A percentile compares a stretch with the other conserved stretches of the same genome.
phyloP scores from a whole-genome alignment of 2,329 filamentous ascomycete genomes.

The Curvularia verruculosa region DNA sequence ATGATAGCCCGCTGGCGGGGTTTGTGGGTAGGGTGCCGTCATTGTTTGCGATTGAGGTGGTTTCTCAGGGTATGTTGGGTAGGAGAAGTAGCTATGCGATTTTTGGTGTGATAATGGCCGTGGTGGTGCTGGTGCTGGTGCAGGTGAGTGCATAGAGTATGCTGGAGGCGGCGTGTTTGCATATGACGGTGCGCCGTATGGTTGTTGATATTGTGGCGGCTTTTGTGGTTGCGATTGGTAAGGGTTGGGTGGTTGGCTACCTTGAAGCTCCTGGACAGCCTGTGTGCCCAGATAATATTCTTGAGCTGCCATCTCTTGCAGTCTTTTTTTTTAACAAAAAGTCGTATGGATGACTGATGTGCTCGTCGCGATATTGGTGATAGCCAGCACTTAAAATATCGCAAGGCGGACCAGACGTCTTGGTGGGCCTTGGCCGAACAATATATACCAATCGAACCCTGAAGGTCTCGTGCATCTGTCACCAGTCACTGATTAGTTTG shows the following conservation, averaged over 20 bases:
- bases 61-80: constrained; percentile 16
- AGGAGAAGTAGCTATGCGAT: constrained; percentile 28
- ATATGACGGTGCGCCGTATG: constrained; percentile 19
- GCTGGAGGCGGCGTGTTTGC: constrained; percentile 14
- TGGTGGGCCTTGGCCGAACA: constrained; percentile 19
- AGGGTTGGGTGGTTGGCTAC: constrained; percentile 20
- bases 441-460: constrained; percentile 18
- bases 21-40: constrained; percentile 25
- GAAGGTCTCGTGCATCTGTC: constrained; percentile 36
- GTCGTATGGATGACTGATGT: not conserved
- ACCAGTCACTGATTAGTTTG: constrained; percentile 19
- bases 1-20: constrained; percentile 26
- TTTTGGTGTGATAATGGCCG: constrained; percentile 25
- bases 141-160: constrained; percentile 27
- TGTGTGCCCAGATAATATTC: constrained; percentile 43
- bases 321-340: not conserved
- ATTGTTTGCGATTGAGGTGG: constrained; percentile 9
- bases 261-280: constrained; percentile 29
- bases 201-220: constrained; percentile 25
- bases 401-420: constrained; percentile 3
- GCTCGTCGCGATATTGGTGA: not conserved
- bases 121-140: constrained; percentile 26
- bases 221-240: constrained; percentile 23
- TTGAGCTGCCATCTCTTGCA: constrained; percentile 39
- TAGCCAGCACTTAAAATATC: not conserved